Evolutionary conservation across 805 yeast genomes (phyloP), one percentile per base, ranked within the genome.

Genomic region (Candida coquimbonensis): DNA sequence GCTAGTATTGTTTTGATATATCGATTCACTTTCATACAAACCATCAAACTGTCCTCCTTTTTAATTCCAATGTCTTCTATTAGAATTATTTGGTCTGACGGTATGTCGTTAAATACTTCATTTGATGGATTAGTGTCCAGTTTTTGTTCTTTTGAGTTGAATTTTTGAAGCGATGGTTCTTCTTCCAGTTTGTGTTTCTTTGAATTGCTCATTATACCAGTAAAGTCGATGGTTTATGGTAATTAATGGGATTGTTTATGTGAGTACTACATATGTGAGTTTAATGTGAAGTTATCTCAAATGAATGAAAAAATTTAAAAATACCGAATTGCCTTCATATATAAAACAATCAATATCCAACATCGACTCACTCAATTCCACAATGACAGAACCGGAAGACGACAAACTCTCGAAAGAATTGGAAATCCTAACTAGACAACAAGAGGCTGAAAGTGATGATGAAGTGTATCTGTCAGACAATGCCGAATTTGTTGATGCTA

Each of bases 401-500:
- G 45, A 33, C 24, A 34, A 36, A 25, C 37, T 42, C 16, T 36
- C 44, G 9, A 43, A 43, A 32, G 48, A 51, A 11, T 51, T 49
- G n/a, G 45, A 51, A 35, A 49, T 54, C 5, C 46, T 59, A 9
- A 40, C 43, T 4, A 49, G 47, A 21, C 63, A 60, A 24, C 63
- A 58, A 38, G 56, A 54, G 40, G 53, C 51, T 31, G 61, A 60
- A 8, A 55, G 48, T 26, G 72, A 66, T 35, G 71, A 67, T 40
- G 72, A 67, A 43, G 72, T 64, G 33, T 68, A 66, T 47, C 51
- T 69, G 29, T 66, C 71, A 0, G 73, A 70, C 31, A 64, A 63
- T 42, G 75, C 70, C 32, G 70, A 69, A 50, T 69, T 69, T 29
- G 64, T 70, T 37, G 75, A 70, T 51, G 70, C 73, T 50, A 70